Conservation (phyloP, 441 rosid genomes). For the Erysimum pusillum region DNA sequence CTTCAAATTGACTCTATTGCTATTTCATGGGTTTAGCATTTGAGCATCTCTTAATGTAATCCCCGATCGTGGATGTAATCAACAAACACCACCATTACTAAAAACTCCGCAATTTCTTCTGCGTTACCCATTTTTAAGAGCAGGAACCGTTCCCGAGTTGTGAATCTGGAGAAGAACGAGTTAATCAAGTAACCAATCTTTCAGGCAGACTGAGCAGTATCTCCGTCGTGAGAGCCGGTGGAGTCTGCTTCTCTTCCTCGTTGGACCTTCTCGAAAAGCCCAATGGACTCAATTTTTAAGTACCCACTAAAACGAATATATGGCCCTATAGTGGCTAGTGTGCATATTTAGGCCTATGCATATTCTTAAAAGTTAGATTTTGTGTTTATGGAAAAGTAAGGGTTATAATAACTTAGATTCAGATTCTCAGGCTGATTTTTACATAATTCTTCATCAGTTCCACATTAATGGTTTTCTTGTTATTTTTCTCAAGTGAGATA, state of each 20-base stretch:
- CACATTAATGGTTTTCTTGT: no score
- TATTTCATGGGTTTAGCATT: background rate
- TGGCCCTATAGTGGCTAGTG: background rate
- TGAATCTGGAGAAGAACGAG: no score
- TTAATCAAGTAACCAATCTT: no score
- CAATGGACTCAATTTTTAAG: background rate
- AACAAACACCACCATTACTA: background rate
- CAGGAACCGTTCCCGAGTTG: no score
- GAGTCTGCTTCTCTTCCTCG: background rate
- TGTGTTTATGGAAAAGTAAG: no score
- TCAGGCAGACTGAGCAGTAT: background rate
- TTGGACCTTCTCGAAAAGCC: background rate
- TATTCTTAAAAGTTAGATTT: no score
- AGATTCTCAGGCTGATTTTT: no score
- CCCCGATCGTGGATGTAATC: background rate
- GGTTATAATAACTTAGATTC: no score
- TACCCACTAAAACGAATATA: background rate
- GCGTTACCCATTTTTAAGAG: background rate
- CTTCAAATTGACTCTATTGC: background rate
- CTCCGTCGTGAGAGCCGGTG: background rate
- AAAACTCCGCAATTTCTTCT: background rate
- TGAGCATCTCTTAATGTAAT: background rate
- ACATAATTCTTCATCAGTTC: no score
- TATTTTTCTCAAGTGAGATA: no score
- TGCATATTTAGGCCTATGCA: no score